Percentiles rank a stretch among this genome's conserved stretches.
phyloP scores from a whole-genome alignment of 192 early-diverging fungal species.

The Dissophora ornata region DNA sequence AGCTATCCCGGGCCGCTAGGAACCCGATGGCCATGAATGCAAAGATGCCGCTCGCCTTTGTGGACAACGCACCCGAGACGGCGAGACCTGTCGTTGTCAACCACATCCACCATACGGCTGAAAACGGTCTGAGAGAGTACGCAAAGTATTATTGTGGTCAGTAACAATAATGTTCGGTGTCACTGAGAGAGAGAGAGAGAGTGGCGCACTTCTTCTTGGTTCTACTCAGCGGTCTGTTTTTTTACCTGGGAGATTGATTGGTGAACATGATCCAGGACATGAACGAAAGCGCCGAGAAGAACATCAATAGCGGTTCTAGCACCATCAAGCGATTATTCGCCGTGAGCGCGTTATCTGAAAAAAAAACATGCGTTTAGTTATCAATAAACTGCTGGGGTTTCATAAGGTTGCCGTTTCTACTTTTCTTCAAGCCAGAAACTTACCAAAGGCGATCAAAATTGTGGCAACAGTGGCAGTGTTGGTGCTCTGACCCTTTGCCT shows the following conservation, averaged over 20 bases:
- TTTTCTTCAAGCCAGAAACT: background rate
- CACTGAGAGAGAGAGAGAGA: too few species aligned
- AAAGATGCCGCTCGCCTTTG: slow-evolving; percentile 92
- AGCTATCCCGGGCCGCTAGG: slow-evolving; percentile 77
- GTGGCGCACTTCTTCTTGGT: background rate
- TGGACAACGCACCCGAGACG: slow-evolving; percentile 72
- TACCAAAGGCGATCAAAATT: slow-evolving; percentile 81
- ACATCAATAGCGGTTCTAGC: slow-evolving; percentile 88
- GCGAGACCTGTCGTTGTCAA: slow-evolving; percentile 80
- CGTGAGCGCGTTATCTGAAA: slow-evolving; percentile 83
- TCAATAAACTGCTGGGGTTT: too few species aligned
- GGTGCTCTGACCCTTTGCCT: slow-evolving; percentile 77
- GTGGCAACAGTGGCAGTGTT: slow-evolving; percentile 79
- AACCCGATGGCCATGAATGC: slow-evolving; percentile 78
- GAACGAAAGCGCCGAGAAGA: slow-evolving; percentile 82
- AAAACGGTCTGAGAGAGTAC: slow-evolving; percentile 65
- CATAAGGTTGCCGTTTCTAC: too few species aligned
- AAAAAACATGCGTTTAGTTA: too few species aligned
- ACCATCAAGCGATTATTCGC: slow-evolving; percentile 92
- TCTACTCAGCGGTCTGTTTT: background rate
- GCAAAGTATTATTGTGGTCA: background rate
- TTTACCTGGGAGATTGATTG: slow-evolving; percentile 61
- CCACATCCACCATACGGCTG: slow-evolving; percentile 86
- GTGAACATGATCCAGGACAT: slow-evolving; percentile 88
- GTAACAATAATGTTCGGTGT: background rate